Evolutionary conservation across 306 rosid genomes (phyloP).

Genomic region (Casuarina equisetifolia): DNA sequence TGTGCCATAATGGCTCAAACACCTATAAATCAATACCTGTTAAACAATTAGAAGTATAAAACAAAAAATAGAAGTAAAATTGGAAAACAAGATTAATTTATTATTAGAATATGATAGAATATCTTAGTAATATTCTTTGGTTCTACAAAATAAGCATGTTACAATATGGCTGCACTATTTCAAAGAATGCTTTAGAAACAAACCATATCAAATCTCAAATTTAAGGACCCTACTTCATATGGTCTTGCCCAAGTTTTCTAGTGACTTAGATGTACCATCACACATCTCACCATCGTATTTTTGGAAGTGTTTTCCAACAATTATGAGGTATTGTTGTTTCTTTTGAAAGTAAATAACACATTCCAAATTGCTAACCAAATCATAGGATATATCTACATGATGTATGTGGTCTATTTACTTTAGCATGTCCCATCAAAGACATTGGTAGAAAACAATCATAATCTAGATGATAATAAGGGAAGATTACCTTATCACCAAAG

Average conservation of each 20-base stretch:
- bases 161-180: neutral
- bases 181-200: neutral
- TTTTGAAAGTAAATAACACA: neutral
- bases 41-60: constrained; percentile 48
- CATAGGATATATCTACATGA: neutral
- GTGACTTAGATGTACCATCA: neutral
- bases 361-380: constrained; percentile 5
- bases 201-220: neutral
- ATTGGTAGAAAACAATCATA: neutral
- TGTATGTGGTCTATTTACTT: neutral
- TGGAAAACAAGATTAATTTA: constrained; percentile 30
- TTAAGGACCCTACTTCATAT: neutral
- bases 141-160: neutral
- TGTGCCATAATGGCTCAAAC: constrained; percentile 79
- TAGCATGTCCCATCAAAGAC: neutral
- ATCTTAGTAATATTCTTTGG: neutral
- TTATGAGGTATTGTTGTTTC: neutral
- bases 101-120: neutral
- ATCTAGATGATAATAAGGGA: neutral
- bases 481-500: constrained; percentile 70
- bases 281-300: neutral
- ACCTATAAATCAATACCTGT: constrained; percentile 67
- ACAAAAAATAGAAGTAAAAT: constrained; percentile 16
- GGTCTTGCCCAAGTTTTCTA: neutral
- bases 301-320: neutral